Conservation (phyloP, 805 yeast species). For the Cyberlindnera xishuangbannaensis region DNA sequence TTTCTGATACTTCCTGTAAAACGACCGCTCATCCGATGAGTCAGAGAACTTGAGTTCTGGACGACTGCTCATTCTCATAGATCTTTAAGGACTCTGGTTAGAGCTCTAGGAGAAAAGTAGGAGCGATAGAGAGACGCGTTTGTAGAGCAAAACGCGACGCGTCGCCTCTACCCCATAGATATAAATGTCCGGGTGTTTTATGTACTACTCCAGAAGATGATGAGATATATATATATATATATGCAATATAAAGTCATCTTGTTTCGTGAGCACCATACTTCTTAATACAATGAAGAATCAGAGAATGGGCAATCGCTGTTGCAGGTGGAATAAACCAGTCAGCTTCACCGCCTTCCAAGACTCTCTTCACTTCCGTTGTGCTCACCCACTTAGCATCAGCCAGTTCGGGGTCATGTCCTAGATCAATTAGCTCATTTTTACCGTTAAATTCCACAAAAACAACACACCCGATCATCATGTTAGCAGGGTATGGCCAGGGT, state of each 20-base stretch:
- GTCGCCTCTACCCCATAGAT: too few relatives aligned
- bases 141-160: neutral
- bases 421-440: slow-evolving; percentile 53
- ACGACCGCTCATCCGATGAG: slow-evolving; percentile 41
- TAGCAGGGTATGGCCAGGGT: slow-evolving; percentile 98
- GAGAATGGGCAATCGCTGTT: slow-evolving; percentile 25
- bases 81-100: too few relatives aligned
- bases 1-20: slow-evolving; percentile 41
- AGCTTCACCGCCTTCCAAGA: slow-evolving; percentile 13
- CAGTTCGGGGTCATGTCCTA: slow-evolving; percentile 83
- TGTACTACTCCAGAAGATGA: too few relatives aligned
- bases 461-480: slow-evolving; percentile 88
- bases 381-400: slow-evolving; percentile 85
- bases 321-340: slow-evolving; percentile 24
- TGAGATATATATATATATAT: too few relatives aligned
- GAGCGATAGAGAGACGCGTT: neutral
- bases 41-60: slow-evolving; percentile 58
- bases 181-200: too few relatives aligned
- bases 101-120: neutral
- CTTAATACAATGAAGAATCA: slow-evolving; percentile 21
- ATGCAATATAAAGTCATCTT: too few relatives aligned
- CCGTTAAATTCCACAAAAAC: slow-evolving; percentile 72
- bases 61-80: slow-evolving; percentile 29
- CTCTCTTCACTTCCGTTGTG: slow-evolving; percentile 38
- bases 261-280: slow-evolving; percentile 2